phyloP scores from a whole-genome alignment of 805 yeast genomes.

The Jamesozyma jinghongensis region DNA sequence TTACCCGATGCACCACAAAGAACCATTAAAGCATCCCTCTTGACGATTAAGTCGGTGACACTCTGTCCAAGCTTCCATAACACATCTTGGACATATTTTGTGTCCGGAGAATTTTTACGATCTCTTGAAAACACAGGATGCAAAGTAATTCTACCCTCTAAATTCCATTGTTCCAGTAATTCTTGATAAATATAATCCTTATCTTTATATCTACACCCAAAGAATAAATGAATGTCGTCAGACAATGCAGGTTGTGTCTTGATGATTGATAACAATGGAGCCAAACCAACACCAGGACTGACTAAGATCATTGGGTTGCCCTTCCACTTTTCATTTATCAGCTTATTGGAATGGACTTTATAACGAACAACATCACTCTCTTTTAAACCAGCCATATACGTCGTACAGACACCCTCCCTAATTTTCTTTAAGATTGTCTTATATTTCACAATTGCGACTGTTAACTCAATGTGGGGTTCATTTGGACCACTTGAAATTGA shows the following conservation, averaged over 20 bases:
- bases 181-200: slow-evolving; percentile 63
- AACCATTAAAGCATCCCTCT: slow-evolving; percentile 54
- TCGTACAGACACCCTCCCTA: slow-evolving; percentile 75
- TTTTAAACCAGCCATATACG: slow-evolving; percentile 51
- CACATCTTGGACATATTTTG: slow-evolving; percentile 72
- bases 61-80: slow-evolving; percentile 42
- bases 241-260: slow-evolving; percentile 27
- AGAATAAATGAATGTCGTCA: slow-evolving; percentile 42
- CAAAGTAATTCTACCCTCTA: slow-evolving; percentile 32
- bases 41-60: slow-evolving; percentile 45
- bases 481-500: slow-evolving; percentile 60
- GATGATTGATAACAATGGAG: slow-evolving; percentile 77
- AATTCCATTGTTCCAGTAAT: slow-evolving; percentile 37
- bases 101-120: slow-evolving; percentile 29
- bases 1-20: slow-evolving; percentile 91
- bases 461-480: slow-evolving; percentile 49
- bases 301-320: slow-evolving; percentile 55
- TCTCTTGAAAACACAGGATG: slow-evolving; percentile 45
- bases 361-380: slow-evolving; percentile 44
- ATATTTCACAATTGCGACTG: slow-evolving; percentile 81
- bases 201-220: slow-evolving; percentile 59
- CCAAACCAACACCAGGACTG: slow-evolving; percentile 94
- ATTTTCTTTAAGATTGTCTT: slow-evolving; percentile 67
- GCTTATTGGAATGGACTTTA: slow-evolving; percentile 39
- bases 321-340: slow-evolving; percentile 30